These are phyloP conservation scores for Tieghemostelium lacteum DNA, from an alignment of 78 protist species.

Conservation along the genomic window DNA sequence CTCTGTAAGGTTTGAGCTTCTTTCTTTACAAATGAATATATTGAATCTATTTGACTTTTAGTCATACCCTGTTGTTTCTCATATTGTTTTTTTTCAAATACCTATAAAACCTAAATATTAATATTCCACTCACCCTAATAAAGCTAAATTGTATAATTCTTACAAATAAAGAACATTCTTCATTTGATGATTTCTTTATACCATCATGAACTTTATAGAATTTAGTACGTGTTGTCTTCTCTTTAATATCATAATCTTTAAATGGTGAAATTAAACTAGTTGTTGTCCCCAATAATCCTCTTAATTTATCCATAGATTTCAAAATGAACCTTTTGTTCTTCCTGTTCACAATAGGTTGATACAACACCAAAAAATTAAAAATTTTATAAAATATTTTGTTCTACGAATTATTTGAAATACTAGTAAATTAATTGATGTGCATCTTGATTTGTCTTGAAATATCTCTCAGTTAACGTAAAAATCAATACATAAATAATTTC, in stretches of 20 bases:
- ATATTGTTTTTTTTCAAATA: conserved; percentile 44
- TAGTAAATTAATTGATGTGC: too few species aligned
- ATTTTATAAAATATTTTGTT: too few species aligned
- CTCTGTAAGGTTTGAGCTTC: conserved; percentile 56
- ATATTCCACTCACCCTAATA: background rate
- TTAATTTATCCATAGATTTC: conserved; percentile 31
- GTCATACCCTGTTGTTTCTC: conserved; percentile 25
- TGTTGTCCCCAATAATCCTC: conserved; percentile 32
- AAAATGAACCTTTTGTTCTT: too few species aligned
- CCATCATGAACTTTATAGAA: conserved; percentile 59
- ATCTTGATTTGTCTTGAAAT: too few species aligned
- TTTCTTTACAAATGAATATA: conserved; percentile 17
- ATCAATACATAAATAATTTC: too few species aligned
- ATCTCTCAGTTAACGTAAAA: too few species aligned
- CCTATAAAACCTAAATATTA: background rate
- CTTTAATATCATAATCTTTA: conserved; percentile 49
- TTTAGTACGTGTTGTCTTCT: background rate
- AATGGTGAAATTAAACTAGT: conserved; percentile 9
- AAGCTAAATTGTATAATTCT: background rate
- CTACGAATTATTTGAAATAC: too few species aligned
- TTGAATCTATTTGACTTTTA: conserved; percentile 4
- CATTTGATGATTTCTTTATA: conserved; percentile 26
- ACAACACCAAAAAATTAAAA: too few species aligned
- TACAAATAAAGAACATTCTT: conserved; percentile 70
- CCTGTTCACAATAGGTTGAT: too few species aligned